These are phyloP conservation scores for Candida xiaguanensis DNA, from an alignment of 805 yeast species.

Conservation along the genomic window DNA sequence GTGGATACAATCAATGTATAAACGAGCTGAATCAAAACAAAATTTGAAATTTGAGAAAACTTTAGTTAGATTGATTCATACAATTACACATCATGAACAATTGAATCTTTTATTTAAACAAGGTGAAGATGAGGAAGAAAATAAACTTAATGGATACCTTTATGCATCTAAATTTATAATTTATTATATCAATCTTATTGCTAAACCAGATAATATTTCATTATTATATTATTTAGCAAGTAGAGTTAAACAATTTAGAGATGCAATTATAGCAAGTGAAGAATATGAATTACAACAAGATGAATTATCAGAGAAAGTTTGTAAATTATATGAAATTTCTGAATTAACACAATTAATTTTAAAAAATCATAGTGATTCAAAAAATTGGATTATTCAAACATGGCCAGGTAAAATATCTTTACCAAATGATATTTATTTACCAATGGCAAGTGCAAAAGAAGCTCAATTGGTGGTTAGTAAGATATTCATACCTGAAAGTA, in stretches of 20 bases:
- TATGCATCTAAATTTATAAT: conserved; percentile 59
- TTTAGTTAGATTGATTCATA: conserved; percentile 63
- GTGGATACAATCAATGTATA: conserved; percentile 67
- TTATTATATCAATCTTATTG: conserved; percentile 57
- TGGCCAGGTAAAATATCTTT: conserved; percentile 79
- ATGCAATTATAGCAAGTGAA: conserved; percentile 41
- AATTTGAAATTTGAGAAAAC: conserved; percentile 61
- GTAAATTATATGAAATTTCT: conserved; percentile 59
- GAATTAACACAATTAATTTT: conserved; percentile 70
- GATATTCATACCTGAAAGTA: conserved; percentile 51
- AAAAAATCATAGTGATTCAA: conserved; percentile 52
- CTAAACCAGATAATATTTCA: conserved; percentile 64
- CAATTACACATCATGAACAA: conserved; percentile 73
- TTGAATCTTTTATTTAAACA: conserved; percentile 41
- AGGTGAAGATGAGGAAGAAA: conserved; percentile 10
- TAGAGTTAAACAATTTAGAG: conserved; percentile 74
- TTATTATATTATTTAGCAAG: conserved; percentile 72
- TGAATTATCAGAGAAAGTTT: conserved; percentile 19
- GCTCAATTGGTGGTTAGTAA: conserved; percentile 55
- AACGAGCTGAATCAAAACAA: conserved; percentile 26
- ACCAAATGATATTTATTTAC: conserved; percentile 66
- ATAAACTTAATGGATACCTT: conserved; percentile 34
- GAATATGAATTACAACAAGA: conserved; percentile 29
- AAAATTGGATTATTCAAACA: conserved; percentile 67
- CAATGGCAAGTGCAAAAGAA: conserved; percentile 53